These are phyloP conservation scores for Ganoderma lucidum DNA, from an alignment of 1,284 basidiomycete species.

Conservation along the genomic window DNA sequence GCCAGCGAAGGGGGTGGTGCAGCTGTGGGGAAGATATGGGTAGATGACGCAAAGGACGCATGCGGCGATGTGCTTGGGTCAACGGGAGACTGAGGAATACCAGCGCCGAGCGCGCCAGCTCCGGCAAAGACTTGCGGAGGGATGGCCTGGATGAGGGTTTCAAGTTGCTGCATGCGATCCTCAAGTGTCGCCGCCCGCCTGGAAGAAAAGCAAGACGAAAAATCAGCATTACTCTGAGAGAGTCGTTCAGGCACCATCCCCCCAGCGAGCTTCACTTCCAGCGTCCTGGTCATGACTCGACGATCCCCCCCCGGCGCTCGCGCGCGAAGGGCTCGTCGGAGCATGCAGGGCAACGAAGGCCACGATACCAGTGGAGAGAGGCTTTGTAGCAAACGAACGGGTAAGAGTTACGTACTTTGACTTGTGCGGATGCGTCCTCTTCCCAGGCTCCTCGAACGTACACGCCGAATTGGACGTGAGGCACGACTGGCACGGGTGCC, in stretches of 20 bases:
- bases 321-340: neutral
- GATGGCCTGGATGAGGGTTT: conserved; percentile 82
- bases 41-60: conserved; percentile 58
- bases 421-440: conserved; percentile 81
- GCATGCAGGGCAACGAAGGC: too few relatives aligned
- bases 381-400: neutral
- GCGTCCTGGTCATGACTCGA: too few relatives aligned
- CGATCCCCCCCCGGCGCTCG: neutral
- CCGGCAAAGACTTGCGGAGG: conserved; percentile 80
- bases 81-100: conserved; percentile 37
- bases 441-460: conserved; percentile 86
- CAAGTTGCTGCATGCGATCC: conserved; percentile 85
- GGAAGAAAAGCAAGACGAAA: neutral
- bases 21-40: conserved; percentile 63
- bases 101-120: conserved; percentile 46
- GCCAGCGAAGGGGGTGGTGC: conserved; percentile 80
- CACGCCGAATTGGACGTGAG: conserved; percentile 78
- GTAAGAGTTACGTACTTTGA: conserved; percentile 65
- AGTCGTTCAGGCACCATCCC: neutral
- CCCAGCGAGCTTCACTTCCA: too few relatives aligned
- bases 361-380: conserved; percentile 36
- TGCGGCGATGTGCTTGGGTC: conserved; percentile 54
- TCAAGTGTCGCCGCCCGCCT: conserved; percentile 82
- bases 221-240: neutral
- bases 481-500: conserved; percentile 85